Evolutionary conservation across 176 grass and related monocot genomes (phyloP), one percentile per base, ranked within the genome.

Genomic region (maize (Zea mays)): DNA sequence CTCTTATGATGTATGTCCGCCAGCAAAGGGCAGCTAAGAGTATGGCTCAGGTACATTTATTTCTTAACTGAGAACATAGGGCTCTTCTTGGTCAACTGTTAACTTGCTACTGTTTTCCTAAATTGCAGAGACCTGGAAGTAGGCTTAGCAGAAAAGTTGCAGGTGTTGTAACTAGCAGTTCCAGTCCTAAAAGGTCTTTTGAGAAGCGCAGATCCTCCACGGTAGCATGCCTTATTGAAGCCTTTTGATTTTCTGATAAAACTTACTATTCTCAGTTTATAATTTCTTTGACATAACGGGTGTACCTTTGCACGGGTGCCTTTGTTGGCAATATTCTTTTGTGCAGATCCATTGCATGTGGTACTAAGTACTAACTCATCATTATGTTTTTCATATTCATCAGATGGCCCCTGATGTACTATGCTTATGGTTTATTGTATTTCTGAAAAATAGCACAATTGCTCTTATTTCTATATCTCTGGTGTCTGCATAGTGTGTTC

Each of bases 1-100:
- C 94, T 77, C 85, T 97, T 61, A 97, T 97, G 94, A 78, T 79
- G 79, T 97, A 86, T 89, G 64, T 97, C 84, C 94, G 94, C 60
- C 91, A 90, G 73, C 88, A 88, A 88, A 87, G 94, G 86, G 94
- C 86, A 65, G 94, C 94, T 84, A 97, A 97, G 86, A 86, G 71
- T 79, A 86, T 84, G 79, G 67, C 82, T 82, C 82, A 85, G 89
- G 94, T 97, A 94, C 41, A 65, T 70, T 17, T 7, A 35, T 75
- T 80, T 36, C 68, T 42, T 71, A 35, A 54, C 39, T 11, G 14
- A 61, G 64, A 39, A 8, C 45, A 10, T 58, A 20, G 38, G 46
- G 27, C 27, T 56, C 20, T 68, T 78, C 59, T 70, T 75, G 36
- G 35, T 79, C 56, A 82, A 58, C 33, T 75, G 7, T 65, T 19